phyloP scores from a whole-genome alignment of 108 stramenopile genomes.

The Nitzschia sp. region DNA sequence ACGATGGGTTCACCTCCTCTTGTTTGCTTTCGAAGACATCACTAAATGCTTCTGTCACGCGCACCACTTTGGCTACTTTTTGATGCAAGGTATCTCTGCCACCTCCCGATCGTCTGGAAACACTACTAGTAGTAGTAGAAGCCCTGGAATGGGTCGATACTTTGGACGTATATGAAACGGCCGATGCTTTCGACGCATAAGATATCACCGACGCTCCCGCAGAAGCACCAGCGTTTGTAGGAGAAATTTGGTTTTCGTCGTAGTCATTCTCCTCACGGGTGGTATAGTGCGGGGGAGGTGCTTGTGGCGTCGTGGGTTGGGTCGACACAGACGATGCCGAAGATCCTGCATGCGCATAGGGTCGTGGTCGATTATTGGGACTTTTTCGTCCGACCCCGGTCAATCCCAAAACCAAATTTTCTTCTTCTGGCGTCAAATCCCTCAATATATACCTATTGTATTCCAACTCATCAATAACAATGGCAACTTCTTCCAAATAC shows the following conservation, averaged over 20 bases:
- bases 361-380: background rate
- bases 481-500: conserved; percentile 46
- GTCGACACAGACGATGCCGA: background rate
- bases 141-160: background rate
- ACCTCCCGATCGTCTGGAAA: background rate
- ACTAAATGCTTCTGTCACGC: conserved; percentile 16
- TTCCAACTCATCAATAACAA: conserved; percentile 47
- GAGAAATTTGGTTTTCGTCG: background rate
- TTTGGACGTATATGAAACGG: background rate
- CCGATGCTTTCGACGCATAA: background rate
- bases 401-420: background rate
- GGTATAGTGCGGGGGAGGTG: background rate
- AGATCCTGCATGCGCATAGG: background rate
- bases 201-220: background rate
- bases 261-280: too few species aligned
- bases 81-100: conserved; percentile 2
- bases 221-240: background rate
- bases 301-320: background rate
- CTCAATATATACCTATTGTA: conserved; percentile 45
- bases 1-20: background rate
- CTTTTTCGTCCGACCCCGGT: background rate
- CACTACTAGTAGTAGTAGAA: background rate
- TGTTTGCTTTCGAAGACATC: background rate
- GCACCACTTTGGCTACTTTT: conserved; percentile 9
- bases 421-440: conserved; percentile 34